Evolutionary conservation across 2,329 filamentous ascomycete species (phyloP).

Genomic region (Exophiala bonariae): DNA sequence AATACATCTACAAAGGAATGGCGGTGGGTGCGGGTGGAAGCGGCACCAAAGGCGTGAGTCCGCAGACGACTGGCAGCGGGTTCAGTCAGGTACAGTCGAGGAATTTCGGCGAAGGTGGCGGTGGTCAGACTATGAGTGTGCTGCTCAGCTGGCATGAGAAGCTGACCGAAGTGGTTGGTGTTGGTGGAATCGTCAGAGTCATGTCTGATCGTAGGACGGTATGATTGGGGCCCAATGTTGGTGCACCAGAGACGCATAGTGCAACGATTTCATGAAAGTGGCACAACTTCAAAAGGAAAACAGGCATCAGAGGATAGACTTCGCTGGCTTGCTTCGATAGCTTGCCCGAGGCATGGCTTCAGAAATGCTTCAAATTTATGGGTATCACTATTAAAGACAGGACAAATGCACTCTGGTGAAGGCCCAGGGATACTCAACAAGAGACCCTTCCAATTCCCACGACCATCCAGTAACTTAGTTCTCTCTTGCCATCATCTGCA

Average conservation of each 20-base stretch:
- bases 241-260: background rate
- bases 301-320: too few relatives aligned
- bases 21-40: slow-evolving; percentile 21
- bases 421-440: slow-evolving; percentile 6
- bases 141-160: slow-evolving; percentile 98
- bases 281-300: background rate
- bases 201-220: slow-evolving; percentile 97
- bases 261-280: background rate
- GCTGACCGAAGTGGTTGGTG: slow-evolving; percentile 87
- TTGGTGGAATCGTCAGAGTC: slow-evolving; percentile 87
- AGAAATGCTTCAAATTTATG: background rate
- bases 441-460: slow-evolving; percentile 80
- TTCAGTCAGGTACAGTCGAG: slow-evolving; percentile 76
- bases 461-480: slow-evolving; percentile 94
- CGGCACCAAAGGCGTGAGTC: slow-evolving; percentile 36
- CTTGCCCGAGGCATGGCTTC: background rate
- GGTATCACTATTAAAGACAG: background rate
- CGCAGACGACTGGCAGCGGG: slow-evolving; percentile 69
- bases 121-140: slow-evolving; percentile 91
- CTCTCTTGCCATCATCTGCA: slow-evolving; percentile 72
- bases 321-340: too few relatives aligned
- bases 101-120: slow-evolving; percentile 63
- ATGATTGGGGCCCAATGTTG: slow-evolving; percentile 41
- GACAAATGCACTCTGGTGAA: background rate
- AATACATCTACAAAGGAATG: slow-evolving; percentile 72